phyloP scores from a whole-genome alignment of 768 basidiomycete genomes.

The Mycena leptocephala region DNA sequence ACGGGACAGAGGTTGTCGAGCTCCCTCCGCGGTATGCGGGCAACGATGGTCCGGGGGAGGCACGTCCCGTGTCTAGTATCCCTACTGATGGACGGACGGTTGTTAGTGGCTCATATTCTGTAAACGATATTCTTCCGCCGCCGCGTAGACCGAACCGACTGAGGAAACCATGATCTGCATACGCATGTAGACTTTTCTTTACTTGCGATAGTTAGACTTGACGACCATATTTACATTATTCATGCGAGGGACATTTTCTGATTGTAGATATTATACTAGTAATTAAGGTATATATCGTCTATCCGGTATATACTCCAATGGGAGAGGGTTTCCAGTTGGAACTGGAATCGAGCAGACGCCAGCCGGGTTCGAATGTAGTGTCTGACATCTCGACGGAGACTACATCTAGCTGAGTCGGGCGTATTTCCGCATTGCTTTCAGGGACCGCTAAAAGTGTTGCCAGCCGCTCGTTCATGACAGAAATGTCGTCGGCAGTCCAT shows the following conservation, averaged over 20 bases:
- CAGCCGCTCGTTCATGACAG: constrained; percentile 72
- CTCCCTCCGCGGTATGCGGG: constrained; percentile 67
- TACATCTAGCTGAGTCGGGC: neutral
- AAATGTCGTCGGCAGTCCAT: constrained; percentile 68
- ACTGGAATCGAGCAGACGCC: constrained; percentile 63
- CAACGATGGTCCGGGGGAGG: neutral
- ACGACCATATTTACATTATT: neutral
- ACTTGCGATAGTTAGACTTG: neutral
- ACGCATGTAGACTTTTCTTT: neutral
- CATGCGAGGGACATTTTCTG: neutral
- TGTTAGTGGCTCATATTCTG: neutral
- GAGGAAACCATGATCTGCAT: neutral
- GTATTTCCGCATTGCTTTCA: constrained; percentile 9
- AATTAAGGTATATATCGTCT: constrained; percentile 17
- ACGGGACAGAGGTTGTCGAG: constrained; percentile 73
- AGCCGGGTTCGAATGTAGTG: constrained; percentile 58
- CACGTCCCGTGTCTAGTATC: neutral
- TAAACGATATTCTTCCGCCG: neutral
- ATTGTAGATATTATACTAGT: neutral
- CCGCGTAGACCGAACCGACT: constrained; percentile 25
- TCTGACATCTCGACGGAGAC: neutral
- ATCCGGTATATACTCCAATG: constrained; percentile 69
- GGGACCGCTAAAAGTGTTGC: constrained; percentile 47
- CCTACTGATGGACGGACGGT: neutral
- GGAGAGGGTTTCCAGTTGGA: constrained; percentile 77